phyloP scores from a whole-genome alignment of 768 basidiomycete species.

The Amanita phalloides region DNA sequence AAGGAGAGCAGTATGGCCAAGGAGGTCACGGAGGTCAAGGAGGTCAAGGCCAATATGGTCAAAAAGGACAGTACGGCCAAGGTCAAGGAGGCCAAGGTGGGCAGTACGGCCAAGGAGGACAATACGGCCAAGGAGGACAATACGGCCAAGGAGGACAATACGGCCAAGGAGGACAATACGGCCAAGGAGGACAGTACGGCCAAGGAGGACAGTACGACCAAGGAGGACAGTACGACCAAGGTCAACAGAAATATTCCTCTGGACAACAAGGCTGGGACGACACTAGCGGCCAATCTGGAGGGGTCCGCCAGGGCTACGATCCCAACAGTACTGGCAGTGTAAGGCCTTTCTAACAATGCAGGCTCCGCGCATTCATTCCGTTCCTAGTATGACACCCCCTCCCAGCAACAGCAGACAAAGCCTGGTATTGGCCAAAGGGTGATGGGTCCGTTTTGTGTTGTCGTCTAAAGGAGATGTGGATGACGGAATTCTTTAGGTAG shows the following conservation, averaged over 20 bases:
- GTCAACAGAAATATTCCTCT: neutral
- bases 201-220: neutral
- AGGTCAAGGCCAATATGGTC: neutral
- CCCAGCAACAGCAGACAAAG: neutral
- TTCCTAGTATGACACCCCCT: neutral
- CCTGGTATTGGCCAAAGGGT: slow-evolving; percentile 1
- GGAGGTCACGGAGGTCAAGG: neutral
- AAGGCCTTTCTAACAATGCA: neutral
- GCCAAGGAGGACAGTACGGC: neutral
- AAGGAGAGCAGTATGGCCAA: neutral
- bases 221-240: neutral
- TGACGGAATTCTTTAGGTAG: neutral
- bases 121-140: neutral
- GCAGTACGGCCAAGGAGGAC: neutral
- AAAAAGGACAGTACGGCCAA: neutral
- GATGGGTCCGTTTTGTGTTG: neutral
- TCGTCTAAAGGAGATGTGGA: neutral
- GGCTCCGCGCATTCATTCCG: neutral
- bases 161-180: neutral
- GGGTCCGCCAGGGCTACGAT: neutral
- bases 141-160: neutral
- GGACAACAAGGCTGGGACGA: neutral
- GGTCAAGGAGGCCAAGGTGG: neutral
- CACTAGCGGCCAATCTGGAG: neutral
- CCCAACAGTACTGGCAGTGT: neutral